Base-by-base conservation (phyloP, 139 green algal species). In the Picochlorum costavermella region DNA sequence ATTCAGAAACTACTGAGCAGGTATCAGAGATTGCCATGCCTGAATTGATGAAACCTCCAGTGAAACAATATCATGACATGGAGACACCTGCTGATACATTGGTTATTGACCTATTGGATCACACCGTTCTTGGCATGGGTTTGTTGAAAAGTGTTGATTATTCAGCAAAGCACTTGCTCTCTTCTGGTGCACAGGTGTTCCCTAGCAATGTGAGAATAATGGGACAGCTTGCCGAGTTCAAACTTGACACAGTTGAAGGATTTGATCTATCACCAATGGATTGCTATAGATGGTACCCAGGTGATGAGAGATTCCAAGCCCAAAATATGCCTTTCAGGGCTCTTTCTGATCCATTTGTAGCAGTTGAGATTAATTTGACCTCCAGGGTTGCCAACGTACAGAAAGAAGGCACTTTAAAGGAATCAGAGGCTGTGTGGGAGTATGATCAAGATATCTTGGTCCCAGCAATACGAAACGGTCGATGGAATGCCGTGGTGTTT, bases 221-320 rank as follows among this genome's bases (percentile, higher is more conserved):
- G 12, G 82, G 61, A 2, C 31, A 59, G 65, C 68, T 89, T 43
- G 30, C 86, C 26, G 72, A 81, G 28, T 29, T 86, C 37, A 26
- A 26, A 31, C 26, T 61, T 13, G 51, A 61, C 4, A 55, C 81
- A 9, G 72, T 85, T 6, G 60, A 25, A 17, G 86, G 84, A 10
- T 89, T 92, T 56, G 77, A 92, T 65, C 56, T 92, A 23, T 73
- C 63, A 2, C 30, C 50, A 3, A 50, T 92, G 44, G 60, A 66
- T 55, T 83, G 90, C 65, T 92, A 89, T 73, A 74, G 76, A 20
- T 92, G 86, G 86, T 71, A 86, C 61, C 82, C 86, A 11, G 48
- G 70, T 9, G 6, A 60, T 3, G 80, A 88, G 60, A 65, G 58
- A 20, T 40, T 83, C 0, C 56, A 89, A 31, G 65, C 84, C 2